Percentiles rank a stretch among this genome's conserved stretches.
phyloP scores from a whole-genome alignment of 768 basidiomycete species.

The Suillus tomentosus region DNA sequence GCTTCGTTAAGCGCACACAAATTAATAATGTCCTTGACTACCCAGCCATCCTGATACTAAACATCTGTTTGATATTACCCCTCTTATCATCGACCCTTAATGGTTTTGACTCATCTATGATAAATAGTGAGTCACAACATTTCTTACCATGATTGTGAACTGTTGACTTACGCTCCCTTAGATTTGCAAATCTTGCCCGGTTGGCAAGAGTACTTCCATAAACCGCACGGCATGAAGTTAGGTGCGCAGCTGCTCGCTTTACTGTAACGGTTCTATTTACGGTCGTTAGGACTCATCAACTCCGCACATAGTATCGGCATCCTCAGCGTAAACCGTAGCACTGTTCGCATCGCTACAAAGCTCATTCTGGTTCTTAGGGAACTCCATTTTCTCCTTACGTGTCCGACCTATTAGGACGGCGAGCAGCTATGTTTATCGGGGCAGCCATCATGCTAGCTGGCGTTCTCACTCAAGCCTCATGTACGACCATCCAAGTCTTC shows the following conservation, averaged over 20 bases:
- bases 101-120: slow-evolving; percentile 66
- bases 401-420: slow-evolving; percentile 62
- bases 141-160: not conserved
- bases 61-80: slow-evolving; percentile 60
- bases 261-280: not conserved
- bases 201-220: slow-evolving; percentile 58
- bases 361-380: slow-evolving; percentile 37
- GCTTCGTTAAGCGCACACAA: not conserved
- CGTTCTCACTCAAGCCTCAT: slow-evolving; percentile 53
- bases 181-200: slow-evolving; percentile 71
- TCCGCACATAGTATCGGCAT: slow-evolving; percentile 65
- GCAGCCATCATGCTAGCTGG: slow-evolving; percentile 67
- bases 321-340: slow-evolving; percentile 39
- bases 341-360: not conserved
- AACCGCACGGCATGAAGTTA: slow-evolving; percentile 52
- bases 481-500: slow-evolving; percentile 50
- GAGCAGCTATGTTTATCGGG: slow-evolving; percentile 60
- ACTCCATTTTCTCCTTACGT: slow-evolving; percentile 63
- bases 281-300: slow-evolving; percentile 55
- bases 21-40: not conserved
- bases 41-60: slow-evolving; percentile 58
- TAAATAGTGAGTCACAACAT: slow-evolving; percentile 44
- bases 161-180: slow-evolving; percentile 38
- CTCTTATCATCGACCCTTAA: slow-evolving; percentile 68
- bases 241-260: slow-evolving; percentile 34